Base-by-base conservation (phyloP, 2,329 filamentous ascomycete species). In the Aspergillus latus region DNA sequence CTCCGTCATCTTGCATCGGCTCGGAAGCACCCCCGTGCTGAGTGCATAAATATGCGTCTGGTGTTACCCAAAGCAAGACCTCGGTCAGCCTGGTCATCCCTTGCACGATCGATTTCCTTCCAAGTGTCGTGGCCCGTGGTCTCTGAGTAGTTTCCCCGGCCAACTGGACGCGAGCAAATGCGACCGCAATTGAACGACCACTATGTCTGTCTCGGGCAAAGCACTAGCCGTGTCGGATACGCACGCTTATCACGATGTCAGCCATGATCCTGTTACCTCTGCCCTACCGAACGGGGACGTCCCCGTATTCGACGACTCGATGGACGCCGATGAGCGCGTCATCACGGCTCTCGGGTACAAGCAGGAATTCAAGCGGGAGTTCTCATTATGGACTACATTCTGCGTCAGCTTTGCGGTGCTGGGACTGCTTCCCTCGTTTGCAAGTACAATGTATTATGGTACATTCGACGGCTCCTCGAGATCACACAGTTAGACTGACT, bases 341-440 rank as follows among this genome's bases (percentile, higher is more conserved):
- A 72, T 78, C 47, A 68, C 68, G 40, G 74, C 76, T 4, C 64
- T 78, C 49, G 76, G 76, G 11, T 84, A 83, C 69, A 85, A 83
- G 68, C 80, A 83, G 51, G 83, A 85, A 65, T 85, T 85, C 74
- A 85, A 85, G 73, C 80, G 88, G 66, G 87, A 90, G 65, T 90
- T 91, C 69, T 86, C 82, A 2, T 75, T 89, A 10, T 90, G 87
- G 82, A 88, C 87, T 5, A 88, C 86, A 0, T 90, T 90, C 68
- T 88, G 86, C 62, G 87, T 90, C 40, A 86, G 82, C 52, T 90
- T 90, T 69, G 87, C 88, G 5, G 87, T 90, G 9, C 75, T 90
- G 54, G 88, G 88, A 1, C 70, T 90, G 46, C 72, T 90, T 49
- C 88, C 88, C 0, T 88, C 84, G 59, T 89, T 90, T 64, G 88